phyloP scores from a whole-genome alignment of 2,329 filamentous ascomycete genomes.

The Xylariaceae sp. region DNA sequence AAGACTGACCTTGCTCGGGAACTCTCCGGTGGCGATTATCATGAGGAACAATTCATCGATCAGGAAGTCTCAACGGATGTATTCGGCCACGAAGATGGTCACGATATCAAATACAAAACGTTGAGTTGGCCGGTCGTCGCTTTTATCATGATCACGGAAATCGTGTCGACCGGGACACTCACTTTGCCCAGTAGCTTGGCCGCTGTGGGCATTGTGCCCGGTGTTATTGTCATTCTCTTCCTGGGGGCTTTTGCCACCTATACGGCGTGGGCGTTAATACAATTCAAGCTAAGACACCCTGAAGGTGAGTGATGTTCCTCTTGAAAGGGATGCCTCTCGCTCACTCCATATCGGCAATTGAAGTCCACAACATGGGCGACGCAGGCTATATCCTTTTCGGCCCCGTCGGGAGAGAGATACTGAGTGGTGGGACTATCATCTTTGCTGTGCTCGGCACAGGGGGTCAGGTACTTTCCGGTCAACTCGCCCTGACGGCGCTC shows the following conservation, averaged over 20 bases:
- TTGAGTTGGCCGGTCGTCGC: slow-evolving; percentile 47
- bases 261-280: slow-evolving; percentile 43
- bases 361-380: slow-evolving; percentile 53
- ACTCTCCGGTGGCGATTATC: not conserved
- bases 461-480: slow-evolving; percentile 45
- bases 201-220: slow-evolving; percentile 47
- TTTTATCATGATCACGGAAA: slow-evolving; percentile 51
- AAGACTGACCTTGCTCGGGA: slow-evolving; percentile 1
- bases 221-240: slow-evolving; percentile 46
- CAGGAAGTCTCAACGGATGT: slow-evolving; percentile 32
- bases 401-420: slow-evolving; percentile 43
- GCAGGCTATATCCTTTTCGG: slow-evolving; percentile 50
- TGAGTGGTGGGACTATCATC: slow-evolving; percentile 44
- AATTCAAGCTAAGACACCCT: slow-evolving; percentile 49
- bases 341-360: slow-evolving; percentile 8
- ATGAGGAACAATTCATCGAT: not conserved
- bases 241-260: slow-evolving; percentile 47
- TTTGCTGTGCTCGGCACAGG: slow-evolving; percentile 49
- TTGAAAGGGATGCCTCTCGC: slow-evolving; percentile 13
- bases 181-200: slow-evolving; percentile 47
- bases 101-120: slow-evolving; percentile 48
- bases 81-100: slow-evolving; percentile 34
- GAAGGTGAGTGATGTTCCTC: slow-evolving; percentile 36
- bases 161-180: slow-evolving; percentile 50
- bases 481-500: slow-evolving; percentile 43